Base-by-base conservation (phyloP, 805 yeast genomes). In the Wickerhamiella brachini region DNA sequence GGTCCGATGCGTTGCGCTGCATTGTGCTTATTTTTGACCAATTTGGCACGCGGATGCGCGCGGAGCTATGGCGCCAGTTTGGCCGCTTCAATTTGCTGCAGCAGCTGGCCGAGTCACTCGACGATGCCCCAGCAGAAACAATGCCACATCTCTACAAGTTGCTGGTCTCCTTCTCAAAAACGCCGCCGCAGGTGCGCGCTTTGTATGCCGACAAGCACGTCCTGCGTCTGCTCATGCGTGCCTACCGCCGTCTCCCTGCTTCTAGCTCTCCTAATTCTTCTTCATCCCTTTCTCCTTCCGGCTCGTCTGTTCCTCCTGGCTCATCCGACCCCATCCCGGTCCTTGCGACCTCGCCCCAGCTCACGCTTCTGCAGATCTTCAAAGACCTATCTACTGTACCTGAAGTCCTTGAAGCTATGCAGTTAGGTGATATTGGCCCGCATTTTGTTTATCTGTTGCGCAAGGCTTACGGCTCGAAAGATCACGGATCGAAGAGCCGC, bases 101-200 rank as follows among this genome's bases (percentile, higher is more conserved):
- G 17, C 34, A 49, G 15, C 31, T 59, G 1, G 53, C 56, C 20
- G 56, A 49, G 18, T 44, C 48, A 23, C 49, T 57, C 10, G 47
- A 45, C 9, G 5, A 18, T 5, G 41, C 41, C 7, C 3, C 41
- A 15, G 10, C 17, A 6, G 41, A 37, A 15, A 37, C 20, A 4
- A 20, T 10, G 41, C 41, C 17, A 3, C 18, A 3, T 6, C 17
- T 37, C 18, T 37, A 37, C 20, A 2, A 15, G 15, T 20, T 37
- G 39, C 73, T 75, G n/a, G 23, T 18, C 10, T 29, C 39, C 7
- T 57, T 72, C 75, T 38, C 74, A 10, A 39, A 71, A 49, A 67
- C 76, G 1, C 79, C 76, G 47, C 69, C 71, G 0, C 65, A 70
- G 47, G 76, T 75, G 12, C 60, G 77, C 49, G 56, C 49, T 4